Evolutionary conservation across 2,329 filamentous ascomycete species (phyloP), one percentile per base, ranked within the genome.

Genomic region (Phyllosticta paracitricarpa): DNA sequence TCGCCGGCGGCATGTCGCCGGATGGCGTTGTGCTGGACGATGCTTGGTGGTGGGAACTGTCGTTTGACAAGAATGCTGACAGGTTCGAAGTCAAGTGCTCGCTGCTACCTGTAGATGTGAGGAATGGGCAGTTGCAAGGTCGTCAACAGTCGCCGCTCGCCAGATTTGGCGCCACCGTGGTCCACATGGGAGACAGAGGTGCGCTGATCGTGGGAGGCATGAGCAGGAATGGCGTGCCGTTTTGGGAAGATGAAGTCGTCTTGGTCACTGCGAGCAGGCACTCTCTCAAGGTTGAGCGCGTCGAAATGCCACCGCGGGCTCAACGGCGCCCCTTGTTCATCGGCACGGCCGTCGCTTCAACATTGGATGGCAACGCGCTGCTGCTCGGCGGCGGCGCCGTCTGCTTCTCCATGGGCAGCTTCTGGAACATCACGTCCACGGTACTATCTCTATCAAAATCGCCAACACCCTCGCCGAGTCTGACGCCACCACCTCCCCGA

Each of bases 381-480:
- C 75, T 95, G 7, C 73, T 88, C 56, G 91, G 91, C 1, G 92
- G 92, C 17, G 92, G 91, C 48, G 90, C 89, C 17, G 89, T 91
- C 0, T 96, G 91, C 71, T 96, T 96, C 76, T 91, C 89, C 0
- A 96, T 96, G 81, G 91, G 91, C 1, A 89, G 89, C 6, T 91
- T 84, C n/a, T 58, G 52, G 54, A 63, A 63, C 24, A 58, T 33
- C 14, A 53, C 51, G 2, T 28, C 19, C 24, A 14, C 25, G 52
- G 8, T 48, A 26, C 24, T 35, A n/a, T 51, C 58, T 54, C 22
- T 26, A 12, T 54, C 51, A 25, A n/a, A n/a, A 22, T 22, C 40
- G 40, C 40, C 40, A 2, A 2, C 40, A 2, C 12, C 40, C 14
- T 48, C 40, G n/a, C 12, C 14, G 14, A 48, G 12, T 48, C 40